Evolutionary conservation across 768 basidiomycete genomes (phyloP).

Genomic region (Cyclocybe cylindracea): DNA sequence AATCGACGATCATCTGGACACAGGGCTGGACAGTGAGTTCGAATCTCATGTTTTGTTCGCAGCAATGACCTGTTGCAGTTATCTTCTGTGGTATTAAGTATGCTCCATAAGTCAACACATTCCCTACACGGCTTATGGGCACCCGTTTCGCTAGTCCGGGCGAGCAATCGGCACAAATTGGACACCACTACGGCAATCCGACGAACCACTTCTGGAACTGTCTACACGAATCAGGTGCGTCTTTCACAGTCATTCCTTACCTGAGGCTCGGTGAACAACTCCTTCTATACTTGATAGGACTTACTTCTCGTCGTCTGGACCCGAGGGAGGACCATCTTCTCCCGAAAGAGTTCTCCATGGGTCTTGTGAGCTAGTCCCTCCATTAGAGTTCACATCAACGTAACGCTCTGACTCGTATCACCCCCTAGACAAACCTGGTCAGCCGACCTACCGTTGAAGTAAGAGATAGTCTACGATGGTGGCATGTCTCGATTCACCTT

Average conservation of each 20-base stretch:
- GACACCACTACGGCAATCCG: constrained; percentile 79
- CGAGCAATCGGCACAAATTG: constrained; percentile 61
- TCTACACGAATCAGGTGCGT: constrained; percentile 62
- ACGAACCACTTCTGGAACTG: constrained; percentile 86
- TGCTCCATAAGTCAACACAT: constrained; percentile 9
- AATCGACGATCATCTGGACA: constrained; percentile 13
- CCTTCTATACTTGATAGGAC: constrained; percentile 35
- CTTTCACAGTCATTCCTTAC: neutral
- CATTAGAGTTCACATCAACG: neutral
- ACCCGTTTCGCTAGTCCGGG: constrained; percentile 52
- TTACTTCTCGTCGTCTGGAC: constrained; percentile 52
- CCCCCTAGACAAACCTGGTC: constrained; percentile 75
- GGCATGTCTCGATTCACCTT: neutral
- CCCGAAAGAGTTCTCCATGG: constrained; percentile 58
- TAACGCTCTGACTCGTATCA: neutral
- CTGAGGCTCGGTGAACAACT: neutral
- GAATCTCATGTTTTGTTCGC: neutral
- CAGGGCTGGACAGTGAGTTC: constrained; percentile 17
- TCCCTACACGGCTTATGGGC: neutral
- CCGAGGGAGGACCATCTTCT: constrained; percentile 64
- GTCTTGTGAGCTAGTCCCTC: constrained; percentile 53
- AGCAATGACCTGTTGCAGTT: constrained; percentile 40
- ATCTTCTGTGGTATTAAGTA: constrained; percentile 89
- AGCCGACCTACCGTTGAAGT: constrained; percentile 69
- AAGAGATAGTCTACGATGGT: neutral